These are phyloP conservation scores for Geotrichum fermentans DNA, from an alignment of 1,139 yeast species.

Conservation along the genomic window DNA sequence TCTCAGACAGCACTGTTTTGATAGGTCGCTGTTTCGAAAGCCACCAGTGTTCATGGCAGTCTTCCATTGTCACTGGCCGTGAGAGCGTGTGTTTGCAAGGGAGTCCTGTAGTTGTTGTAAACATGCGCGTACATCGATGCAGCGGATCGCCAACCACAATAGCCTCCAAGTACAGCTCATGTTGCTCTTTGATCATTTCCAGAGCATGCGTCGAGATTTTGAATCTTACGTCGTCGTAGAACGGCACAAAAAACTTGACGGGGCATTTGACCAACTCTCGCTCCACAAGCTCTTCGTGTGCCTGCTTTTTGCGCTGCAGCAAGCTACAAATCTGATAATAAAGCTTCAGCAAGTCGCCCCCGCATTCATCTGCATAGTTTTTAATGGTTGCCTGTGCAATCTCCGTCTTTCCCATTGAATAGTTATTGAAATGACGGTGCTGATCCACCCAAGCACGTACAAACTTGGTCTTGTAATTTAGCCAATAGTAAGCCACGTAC, in stretches of 20 bases:
- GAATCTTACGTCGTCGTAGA: constrained; percentile 20
- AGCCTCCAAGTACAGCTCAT: constrained; percentile 20
- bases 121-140: constrained; percentile 20
- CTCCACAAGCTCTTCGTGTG: constrained; percentile 15
- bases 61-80: constrained; percentile 20
- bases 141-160: constrained; percentile 11
- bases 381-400: constrained; percentile 20
- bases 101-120: constrained; percentile 20
- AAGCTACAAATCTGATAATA: constrained; percentile 15
- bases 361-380: constrained; percentile 14
- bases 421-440: constrained; percentile 21
- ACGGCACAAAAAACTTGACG: constrained; percentile 20
- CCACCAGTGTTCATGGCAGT: constrained; percentile 21
- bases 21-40: constrained; percentile 12
- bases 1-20: constrained; percentile 14
- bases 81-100: constrained; percentile 21
- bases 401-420: constrained; percentile 21
- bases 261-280: constrained; percentile 17
- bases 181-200: constrained; percentile 21
- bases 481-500: constrained; percentile 20
- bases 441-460: constrained; percentile 22
- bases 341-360: constrained; percentile 18
- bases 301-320: constrained; percentile 15
- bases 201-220: constrained; percentile 20
- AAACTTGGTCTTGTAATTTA: constrained; percentile 19